A percentile compares a stretch with the other conserved stretches of the same genome.
Evolutionary conservation across 208 protist species (phyloP).

Genomic region (Phytomonas sp.): DNA sequence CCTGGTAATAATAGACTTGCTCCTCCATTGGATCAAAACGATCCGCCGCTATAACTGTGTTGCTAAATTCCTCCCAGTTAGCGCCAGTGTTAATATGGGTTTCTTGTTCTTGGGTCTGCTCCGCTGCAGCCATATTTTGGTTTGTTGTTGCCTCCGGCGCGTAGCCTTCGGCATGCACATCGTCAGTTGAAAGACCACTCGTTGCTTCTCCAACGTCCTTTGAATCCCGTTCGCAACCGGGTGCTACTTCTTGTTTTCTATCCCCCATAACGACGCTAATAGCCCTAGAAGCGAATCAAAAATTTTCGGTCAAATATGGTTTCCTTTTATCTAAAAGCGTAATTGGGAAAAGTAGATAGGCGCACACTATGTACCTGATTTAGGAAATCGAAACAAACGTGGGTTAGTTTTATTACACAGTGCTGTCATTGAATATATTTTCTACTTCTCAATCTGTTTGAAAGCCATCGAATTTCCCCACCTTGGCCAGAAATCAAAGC

Average conservation of each 20-base stretch:
- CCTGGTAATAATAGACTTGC: slow-evolving; percentile 72
- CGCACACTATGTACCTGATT: slow-evolving; percentile 1
- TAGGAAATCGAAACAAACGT: slow-evolving; percentile 19
- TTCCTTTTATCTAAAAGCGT: not conserved
- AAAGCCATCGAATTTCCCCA: not conserved
- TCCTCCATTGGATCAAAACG: slow-evolving; percentile 44
- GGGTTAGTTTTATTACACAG: slow-evolving; percentile 10
- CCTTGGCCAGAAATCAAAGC: not conserved
- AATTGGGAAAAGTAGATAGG: slow-evolving; percentile 4
- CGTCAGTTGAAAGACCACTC: not conserved
- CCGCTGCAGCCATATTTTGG: slow-evolving; percentile 5
- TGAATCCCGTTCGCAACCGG: not conserved
- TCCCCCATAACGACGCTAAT: not conserved
- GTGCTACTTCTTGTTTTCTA: slow-evolving; percentile 1
- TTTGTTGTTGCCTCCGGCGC: slow-evolving; percentile 12
- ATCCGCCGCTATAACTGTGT: not conserved
- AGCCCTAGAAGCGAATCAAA: slow-evolving; percentile 8
- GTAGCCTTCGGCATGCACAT: slow-evolving; percentile 1
- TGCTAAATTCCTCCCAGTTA: slow-evolving; percentile 19
- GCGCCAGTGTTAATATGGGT: slow-evolving; percentile 12
- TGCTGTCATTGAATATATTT: not conserved
- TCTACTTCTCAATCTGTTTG: not conserved
- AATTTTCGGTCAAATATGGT: slow-evolving; percentile 11
- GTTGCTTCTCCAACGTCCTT: slow-evolving; percentile 7
- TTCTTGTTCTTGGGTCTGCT: slow-evolving; percentile 15